Evolutionary conservation across 1,284 basidiomycete species (phyloP).

Genomic region (Ganoderma boninense): DNA sequence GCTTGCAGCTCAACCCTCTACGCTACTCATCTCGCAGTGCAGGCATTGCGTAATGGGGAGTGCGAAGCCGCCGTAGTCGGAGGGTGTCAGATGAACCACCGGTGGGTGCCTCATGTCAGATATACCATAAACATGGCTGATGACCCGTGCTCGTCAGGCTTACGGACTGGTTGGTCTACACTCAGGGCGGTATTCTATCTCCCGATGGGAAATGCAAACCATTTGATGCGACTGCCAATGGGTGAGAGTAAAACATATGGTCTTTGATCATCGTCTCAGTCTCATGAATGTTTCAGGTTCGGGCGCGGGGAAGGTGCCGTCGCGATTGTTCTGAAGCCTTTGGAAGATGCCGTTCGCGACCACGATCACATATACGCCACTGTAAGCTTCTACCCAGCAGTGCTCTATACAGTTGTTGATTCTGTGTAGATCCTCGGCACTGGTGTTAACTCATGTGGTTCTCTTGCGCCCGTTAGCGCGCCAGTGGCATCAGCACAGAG

Average conservation of each 20-base stretch:
- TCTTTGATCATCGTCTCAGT: not conserved
- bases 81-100: slow-evolving; percentile 51
- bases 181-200: slow-evolving; percentile 47
- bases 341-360: slow-evolving; percentile 38
- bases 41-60: slow-evolving; percentile 52
- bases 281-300: slow-evolving; percentile 29
- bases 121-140: not conserved
- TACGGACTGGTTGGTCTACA: slow-evolving; percentile 40
- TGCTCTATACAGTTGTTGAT: not conserved
- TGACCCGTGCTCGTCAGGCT: slow-evolving; percentile 20
- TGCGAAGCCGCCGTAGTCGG: slow-evolving; percentile 58
- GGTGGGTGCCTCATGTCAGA: slow-evolving; percentile 35
- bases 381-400: slow-evolving; percentile 23
- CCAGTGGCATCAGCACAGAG: slow-evolving; percentile 48
- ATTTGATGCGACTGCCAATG: slow-evolving; percentile 56
- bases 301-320: slow-evolving; percentile 37
- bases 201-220: slow-evolving; percentile 57
- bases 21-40: slow-evolving; percentile 57
- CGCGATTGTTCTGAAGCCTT: slow-evolving; percentile 38
- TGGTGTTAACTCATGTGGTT: slow-evolving; percentile 47
- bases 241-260: slow-evolving; percentile 37
- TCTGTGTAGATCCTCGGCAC: slow-evolving; percentile 47
- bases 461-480: slow-evolving; percentile 45
- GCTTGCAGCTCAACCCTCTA: slow-evolving; percentile 58
- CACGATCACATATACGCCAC: slow-evolving; percentile 40